These are phyloP conservation scores for Phoenix dactylifera DNA, from an alignment of 176 grass and related monocot species.

Conservation along the genomic window DNA sequence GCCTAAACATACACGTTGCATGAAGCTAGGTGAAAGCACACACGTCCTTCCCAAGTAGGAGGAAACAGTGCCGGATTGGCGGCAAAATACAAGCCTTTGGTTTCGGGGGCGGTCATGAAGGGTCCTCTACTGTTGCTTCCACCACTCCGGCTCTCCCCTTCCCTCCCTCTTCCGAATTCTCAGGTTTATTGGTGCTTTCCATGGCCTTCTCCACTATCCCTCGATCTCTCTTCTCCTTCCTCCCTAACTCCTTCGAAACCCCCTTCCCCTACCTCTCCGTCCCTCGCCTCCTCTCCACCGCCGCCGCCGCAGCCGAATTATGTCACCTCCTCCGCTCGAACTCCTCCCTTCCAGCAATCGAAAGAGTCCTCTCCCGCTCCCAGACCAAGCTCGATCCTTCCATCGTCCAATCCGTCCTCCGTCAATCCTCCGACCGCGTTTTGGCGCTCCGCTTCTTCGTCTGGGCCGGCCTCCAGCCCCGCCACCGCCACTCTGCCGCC, in stretches of 20 bases:
- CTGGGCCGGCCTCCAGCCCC: constrained; percentile 36
- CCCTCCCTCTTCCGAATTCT: too few species aligned
- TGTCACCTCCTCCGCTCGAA: constrained; percentile 29
- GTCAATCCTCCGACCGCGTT: constrained; percentile 21
- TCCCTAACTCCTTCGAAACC: too few species aligned
- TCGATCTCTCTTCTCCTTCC: constrained; percentile 20
- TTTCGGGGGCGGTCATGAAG: too few species aligned
- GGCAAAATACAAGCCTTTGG: too few species aligned
- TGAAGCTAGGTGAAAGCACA: too few species aligned
- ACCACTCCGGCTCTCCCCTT: background rate
- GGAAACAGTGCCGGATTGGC: too few species aligned
- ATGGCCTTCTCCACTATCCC: constrained; percentile 18
- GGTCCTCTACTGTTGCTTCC: too few species aligned
- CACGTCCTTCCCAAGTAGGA: too few species aligned
- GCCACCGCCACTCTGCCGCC: constrained; percentile 31
- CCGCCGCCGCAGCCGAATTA: constrained; percentile 19
- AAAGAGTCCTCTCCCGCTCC: constrained; percentile 30
- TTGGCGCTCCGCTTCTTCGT: constrained; percentile 31
- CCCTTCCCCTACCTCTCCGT: background rate
- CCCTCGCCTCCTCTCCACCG: constrained; percentile 23
- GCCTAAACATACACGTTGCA: too few species aligned
- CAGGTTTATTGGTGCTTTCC: too few species aligned
- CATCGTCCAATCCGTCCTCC: constrained; percentile 37
- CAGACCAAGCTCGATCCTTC: constrained; percentile 9
- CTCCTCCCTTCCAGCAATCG: constrained; percentile 16